These are phyloP conservation scores for Annulohypoxylon moriforme DNA, from an alignment of 495 filamentous ascomycete genomes.

Conservation along the genomic window DNA sequence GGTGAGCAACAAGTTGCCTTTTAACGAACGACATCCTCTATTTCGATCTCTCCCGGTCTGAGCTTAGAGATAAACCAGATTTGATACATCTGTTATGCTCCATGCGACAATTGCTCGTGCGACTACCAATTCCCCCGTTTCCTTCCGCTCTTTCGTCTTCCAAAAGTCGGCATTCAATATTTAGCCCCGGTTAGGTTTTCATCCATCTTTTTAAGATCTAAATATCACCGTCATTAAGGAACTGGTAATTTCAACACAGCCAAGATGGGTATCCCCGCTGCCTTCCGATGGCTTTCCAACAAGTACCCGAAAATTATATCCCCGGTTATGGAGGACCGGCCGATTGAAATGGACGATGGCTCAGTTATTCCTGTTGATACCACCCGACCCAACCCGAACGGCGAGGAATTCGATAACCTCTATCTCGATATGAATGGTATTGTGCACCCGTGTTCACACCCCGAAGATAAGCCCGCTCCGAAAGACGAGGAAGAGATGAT, in stretches of 20 bases:
- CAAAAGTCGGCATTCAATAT: conserved; percentile 16
- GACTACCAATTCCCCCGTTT: conserved; percentile 52
- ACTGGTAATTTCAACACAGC: conserved; percentile 24
- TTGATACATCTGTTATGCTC: neutral
- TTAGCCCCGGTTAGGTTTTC: conserved; percentile 18
- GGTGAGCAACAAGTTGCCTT: conserved; percentile 11
- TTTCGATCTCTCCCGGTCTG: conserved; percentile 7
- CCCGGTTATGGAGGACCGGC: conserved; percentile 85
- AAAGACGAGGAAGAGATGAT: conserved; percentile 99
- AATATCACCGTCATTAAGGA: conserved; percentile 6
- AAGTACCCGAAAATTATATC: conserved; percentile 98
- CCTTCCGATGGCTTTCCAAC: conserved; percentile 92
- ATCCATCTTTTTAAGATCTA: neutral
- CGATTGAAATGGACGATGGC: conserved; percentile 79
- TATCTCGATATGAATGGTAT: conserved; percentile 99
- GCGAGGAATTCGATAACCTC: conserved; percentile 96
- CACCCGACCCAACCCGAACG: conserved; percentile 91
- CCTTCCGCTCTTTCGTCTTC: conserved; percentile 32
- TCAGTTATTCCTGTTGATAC: conserved; percentile 83
- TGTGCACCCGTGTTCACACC: conserved; percentile 98
- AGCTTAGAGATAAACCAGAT: conserved; percentile 12
- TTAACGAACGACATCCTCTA: neutral
- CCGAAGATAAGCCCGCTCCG: conserved; percentile 90
- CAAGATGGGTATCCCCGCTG: conserved; percentile 93
- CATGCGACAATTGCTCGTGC: conserved; percentile 18